Percentiles rank a stretch among this genome's conserved stretches.
These are phyloP conservation scores for Takakia lepidozioides DNA, from an alignment of 225 moss, liverwort and hornwort species.

Conservation along the genomic window DNA sequence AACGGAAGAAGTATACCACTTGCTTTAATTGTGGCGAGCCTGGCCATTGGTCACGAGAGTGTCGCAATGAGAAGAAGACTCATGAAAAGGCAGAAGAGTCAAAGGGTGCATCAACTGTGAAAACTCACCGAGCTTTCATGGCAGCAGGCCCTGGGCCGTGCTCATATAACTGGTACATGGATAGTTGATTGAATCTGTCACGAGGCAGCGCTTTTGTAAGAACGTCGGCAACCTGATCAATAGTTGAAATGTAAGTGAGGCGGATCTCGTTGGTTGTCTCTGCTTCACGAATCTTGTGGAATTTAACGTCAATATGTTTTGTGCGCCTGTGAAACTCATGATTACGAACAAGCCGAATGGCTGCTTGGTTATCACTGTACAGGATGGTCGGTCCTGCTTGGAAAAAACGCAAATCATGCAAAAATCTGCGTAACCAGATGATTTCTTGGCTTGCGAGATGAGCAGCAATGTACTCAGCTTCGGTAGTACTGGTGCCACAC, in stretches of 20 bases:
- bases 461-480: no score
- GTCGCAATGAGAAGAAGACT: not conserved
- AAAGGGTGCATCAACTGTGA: not conserved
- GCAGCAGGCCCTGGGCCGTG: not conserved
- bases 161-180: conserved; percentile 3
- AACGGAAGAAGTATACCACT: conserved; percentile 1
- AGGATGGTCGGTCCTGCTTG: not conserved
- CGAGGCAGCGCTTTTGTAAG: conserved; percentile 7
- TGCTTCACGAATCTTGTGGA: no score
- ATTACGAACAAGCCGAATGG: conserved; percentile 2
- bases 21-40: conserved; percentile 3
- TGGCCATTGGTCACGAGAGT: conserved; percentile 3
- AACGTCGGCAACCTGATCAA: not conserved
- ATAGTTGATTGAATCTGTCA: no score
- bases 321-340: not conserved
- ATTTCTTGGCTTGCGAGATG: not conserved
- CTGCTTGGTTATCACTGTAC: no score
- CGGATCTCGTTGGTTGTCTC: not conserved
- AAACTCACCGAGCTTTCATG: conserved; percentile 5
- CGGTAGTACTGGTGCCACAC: no score
- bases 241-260: not conserved
- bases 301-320: conserved; percentile 3
- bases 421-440: not conserved
- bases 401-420: not conserved
- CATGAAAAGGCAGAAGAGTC: not conserved